A percentile compares a stretch with the other conserved stretches of the same genome.
These are phyloP conservation scores for Fomes fomentarius DNA, from an alignment of 1,284 basidiomycete genomes.

Conservation along the genomic window DNA sequence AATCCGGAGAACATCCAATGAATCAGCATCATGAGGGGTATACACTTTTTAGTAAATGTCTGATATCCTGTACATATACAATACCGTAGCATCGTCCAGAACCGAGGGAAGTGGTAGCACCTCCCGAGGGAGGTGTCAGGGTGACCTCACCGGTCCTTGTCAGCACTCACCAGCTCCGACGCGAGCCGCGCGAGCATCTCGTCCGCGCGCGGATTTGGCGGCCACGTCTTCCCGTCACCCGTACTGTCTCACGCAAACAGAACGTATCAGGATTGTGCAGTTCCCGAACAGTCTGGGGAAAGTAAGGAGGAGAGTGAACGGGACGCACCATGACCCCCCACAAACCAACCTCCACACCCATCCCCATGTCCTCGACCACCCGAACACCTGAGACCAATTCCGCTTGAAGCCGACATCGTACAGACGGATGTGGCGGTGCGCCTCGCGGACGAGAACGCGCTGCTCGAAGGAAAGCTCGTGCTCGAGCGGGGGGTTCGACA, in stretches of 20 bases:
- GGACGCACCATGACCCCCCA: slow-evolving; percentile 65
- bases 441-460: slow-evolving; percentile 65
- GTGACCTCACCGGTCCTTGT: slow-evolving; percentile 46
- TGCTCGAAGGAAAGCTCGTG: slow-evolving; percentile 76
- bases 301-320: not conserved
- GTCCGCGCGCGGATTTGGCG: slow-evolving; percentile 66
- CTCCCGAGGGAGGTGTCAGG: no score
- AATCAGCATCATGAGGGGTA: slow-evolving; percentile 10
- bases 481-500: slow-evolving; percentile 74
- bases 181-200: slow-evolving; percentile 66
- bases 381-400: slow-evolving; percentile 74
- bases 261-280: not conserved
- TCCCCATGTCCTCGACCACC: slow-evolving; percentile 51
- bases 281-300: not conserved
- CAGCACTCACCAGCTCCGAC: slow-evolving; percentile 55
- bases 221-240: slow-evolving; percentile 70
- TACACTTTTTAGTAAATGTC: not conserved
- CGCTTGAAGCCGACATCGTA: slow-evolving; percentile 79
- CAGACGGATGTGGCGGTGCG: slow-evolving; percentile 66
- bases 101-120: no score
- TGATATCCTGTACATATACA: no score
- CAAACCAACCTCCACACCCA: slow-evolving; percentile 56
- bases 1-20: slow-evolving; percentile 9
- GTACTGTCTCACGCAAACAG: slow-evolving; percentile 40
- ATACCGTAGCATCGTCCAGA: no score